Conservation (phyloP, 495 filamentous ascomycete species). For the Ascodesmis nigricans region DNA sequence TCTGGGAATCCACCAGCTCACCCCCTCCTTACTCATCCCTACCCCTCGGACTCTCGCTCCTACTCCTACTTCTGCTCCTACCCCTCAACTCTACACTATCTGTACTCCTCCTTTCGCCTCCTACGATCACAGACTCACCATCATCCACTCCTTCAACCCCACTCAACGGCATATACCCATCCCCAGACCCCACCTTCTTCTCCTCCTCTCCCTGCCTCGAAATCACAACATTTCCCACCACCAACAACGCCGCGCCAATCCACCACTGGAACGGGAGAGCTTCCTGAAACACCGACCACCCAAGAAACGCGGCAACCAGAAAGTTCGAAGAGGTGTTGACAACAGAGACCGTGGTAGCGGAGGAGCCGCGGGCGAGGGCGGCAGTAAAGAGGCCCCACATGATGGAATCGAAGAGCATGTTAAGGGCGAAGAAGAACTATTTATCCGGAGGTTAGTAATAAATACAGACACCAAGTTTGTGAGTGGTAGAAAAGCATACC, state of each 20-base stretch:
- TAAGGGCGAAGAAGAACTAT: conserved; percentile 69
- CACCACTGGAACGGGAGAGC: conserved; percentile 62
- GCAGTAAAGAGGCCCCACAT: conserved; percentile 47
- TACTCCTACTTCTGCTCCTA: too few relatives aligned
- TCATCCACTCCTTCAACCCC: conserved; percentile 5
- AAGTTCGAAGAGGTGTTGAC: conserved; percentile 91
- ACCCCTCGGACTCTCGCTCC: too few relatives aligned
- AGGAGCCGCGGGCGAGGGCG: conserved; percentile 62
- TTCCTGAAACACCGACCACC: conserved; percentile 52
- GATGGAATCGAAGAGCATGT: conserved; percentile 69
- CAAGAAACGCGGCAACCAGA: conserved; percentile 65
- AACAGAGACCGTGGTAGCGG: conserved; percentile 75
- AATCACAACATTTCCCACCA: conserved; percentile 78
- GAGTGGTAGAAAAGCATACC: conserved; percentile 32
- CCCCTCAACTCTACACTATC: too few relatives aligned
- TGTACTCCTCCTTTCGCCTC: too few relatives aligned
- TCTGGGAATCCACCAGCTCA: too few relatives aligned
- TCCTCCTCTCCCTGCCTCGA: conserved; percentile 46
- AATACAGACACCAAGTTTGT: not conserved
- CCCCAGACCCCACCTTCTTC: conserved; percentile 6
- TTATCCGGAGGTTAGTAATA: not conserved
- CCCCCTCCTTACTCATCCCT: too few relatives aligned
- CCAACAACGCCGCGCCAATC: conserved; percentile 61
- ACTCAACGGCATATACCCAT: conserved; percentile 8
- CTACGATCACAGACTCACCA: too few relatives aligned